phyloP scores from a whole-genome alignment of 2,329 filamentous ascomycete genomes.

The Botryosphaeria dothidea region DNA sequence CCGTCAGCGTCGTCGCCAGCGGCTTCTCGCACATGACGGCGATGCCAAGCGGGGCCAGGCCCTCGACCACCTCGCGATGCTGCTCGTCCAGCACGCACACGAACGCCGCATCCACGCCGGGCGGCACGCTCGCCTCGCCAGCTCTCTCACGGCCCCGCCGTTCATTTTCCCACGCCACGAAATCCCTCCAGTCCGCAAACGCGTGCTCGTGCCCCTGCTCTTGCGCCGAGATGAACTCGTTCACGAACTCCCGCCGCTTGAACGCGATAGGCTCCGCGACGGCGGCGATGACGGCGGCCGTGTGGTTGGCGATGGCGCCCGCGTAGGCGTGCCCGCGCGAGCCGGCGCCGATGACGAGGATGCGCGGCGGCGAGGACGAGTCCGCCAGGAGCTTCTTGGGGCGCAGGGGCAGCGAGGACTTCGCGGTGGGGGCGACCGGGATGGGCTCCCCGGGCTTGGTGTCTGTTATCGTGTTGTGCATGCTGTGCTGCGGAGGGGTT shows the following conservation, averaged over 20 bases:
- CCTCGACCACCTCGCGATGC: slow-evolving; percentile 78
- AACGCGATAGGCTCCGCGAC: slow-evolving; percentile 80
- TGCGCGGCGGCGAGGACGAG: slow-evolving; percentile 20
- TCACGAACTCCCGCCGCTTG: slow-evolving; percentile 72
- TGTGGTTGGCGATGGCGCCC: slow-evolving; percentile 23
- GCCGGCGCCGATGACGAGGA: slow-evolving; percentile 43
- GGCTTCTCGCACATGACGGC: slow-evolving; percentile 98
- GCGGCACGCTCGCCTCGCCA: slow-evolving; percentile 22
- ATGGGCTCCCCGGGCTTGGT: background rate
- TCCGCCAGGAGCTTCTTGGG: slow-evolving; percentile 7
- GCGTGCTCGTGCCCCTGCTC: slow-evolving; percentile 54
- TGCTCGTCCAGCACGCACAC: slow-evolving; percentile 83
- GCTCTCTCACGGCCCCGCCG: slow-evolving; percentile 54
- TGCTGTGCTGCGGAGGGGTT: background rate
- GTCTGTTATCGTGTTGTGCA: background rate
- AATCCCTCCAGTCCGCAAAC: slow-evolving; percentile 74
- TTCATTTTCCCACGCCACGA: slow-evolving; percentile 68
- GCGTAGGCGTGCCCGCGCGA: slow-evolving; percentile 41
- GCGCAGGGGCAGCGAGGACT: background rate
- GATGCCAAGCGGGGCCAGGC: slow-evolving; percentile 66
- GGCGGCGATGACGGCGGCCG: slow-evolving; percentile 65
- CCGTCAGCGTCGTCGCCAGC: slow-evolving; percentile 73
- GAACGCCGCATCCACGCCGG: slow-evolving; percentile 58
- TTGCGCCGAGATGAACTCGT: slow-evolving; percentile 60
- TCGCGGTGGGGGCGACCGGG: background rate